Evolutionary conservation across 768 basidiomycete genomes (phyloP), one percentile per base, ranked within the genome.

Genomic region (Lyophyllum shimeji): DNA sequence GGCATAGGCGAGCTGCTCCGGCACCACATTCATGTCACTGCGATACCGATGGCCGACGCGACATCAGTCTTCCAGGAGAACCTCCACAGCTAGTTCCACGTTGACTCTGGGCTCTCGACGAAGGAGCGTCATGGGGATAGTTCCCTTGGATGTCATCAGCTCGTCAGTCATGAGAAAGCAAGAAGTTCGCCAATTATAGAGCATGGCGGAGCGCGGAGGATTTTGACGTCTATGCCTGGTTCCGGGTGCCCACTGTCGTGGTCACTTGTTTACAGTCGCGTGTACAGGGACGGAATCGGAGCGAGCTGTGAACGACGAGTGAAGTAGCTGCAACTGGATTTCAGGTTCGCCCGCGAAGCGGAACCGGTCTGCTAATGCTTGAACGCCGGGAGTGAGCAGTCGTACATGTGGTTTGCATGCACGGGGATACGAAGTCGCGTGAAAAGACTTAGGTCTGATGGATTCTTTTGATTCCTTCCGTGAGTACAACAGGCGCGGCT

Each of bases 401-500:
- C 6, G 12, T 37, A 37, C 20, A 34, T 23, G 29, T 53, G 31
- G 33, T 17, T 53, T 2, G 31, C 20, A 47, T 40, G 11, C 12
- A 46, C 24, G 55, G 55, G 49, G 43, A 51, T 51, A 51, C 3
- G 40, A 33, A 55, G 24, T 6, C 9, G 8, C 21, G 21, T 3
- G 20, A n/a, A 37, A 33, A n/a, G 42, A 27, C 17, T 52, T 42
- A 8, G n/a, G 31, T 56, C 55, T 52, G 55, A 56, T 56, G 45
- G 55, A 52, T 52, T 52, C 20, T 13, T 37, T 52, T 11, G n/a
- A n/a, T n/a, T 25, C 17, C 37, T 52, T 46, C 18, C 20, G 17
- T 15, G 29, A 47, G 15, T 47, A 52, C 51, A 52, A 21, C 20
- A 48, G 37, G 40, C 34, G 31, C 13, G 45, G 43, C 47, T 55